Percentiles rank a stretch among this genome's conserved stretches.
Evolutionary conservation across 1,284 basidiomycete species (phyloP).

Genomic region (Thelephora terrestris): DNA sequence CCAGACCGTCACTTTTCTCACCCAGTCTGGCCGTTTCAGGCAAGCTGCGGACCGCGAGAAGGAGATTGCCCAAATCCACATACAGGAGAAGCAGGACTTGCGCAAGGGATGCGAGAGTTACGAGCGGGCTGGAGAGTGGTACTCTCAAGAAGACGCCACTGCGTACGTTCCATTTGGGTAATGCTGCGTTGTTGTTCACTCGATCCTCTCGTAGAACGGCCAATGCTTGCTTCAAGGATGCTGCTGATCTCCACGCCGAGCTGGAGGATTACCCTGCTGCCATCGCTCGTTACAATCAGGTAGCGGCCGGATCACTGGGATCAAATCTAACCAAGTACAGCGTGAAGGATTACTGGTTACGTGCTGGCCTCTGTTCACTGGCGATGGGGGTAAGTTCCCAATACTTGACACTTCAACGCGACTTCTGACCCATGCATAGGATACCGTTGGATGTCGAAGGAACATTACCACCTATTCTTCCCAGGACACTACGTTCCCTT

Average conservation of each 20-base stretch:
- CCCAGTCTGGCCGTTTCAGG: slow-evolving; percentile 82
- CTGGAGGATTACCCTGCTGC: slow-evolving; percentile 80
- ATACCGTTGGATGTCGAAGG: slow-evolving; percentile 74
- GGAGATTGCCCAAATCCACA: slow-evolving; percentile 89
- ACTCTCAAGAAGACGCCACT: slow-evolving; percentile 90
- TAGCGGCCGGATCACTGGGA: slow-evolving; percentile 78
- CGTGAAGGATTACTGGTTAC: slow-evolving; percentile 97
- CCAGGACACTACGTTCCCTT: slow-evolving; percentile 73
- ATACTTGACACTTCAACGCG: slow-evolving; percentile 4
- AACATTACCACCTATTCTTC: slow-evolving; percentile 68
- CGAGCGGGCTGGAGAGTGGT: slow-evolving; percentile 94
- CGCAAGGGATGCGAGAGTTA: slow-evolving; percentile 84
- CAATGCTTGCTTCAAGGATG: slow-evolving; percentile 92
- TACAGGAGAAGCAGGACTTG: slow-evolving; percentile 68
- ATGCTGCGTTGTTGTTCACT: slow-evolving; percentile 7
- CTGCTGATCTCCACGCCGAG: slow-evolving; percentile 90
- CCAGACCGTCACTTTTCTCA: slow-evolving; percentile 78
- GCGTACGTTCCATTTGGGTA: slow-evolving; percentile 55
- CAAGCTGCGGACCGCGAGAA: slow-evolving; percentile 98
- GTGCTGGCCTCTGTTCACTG: slow-evolving; percentile 80
- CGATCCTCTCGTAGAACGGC: slow-evolving; percentile 58
- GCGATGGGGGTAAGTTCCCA: slow-evolving; percentile 67
- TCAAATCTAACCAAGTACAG: slow-evolving; percentile 94
- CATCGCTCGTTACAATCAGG: slow-evolving; percentile 83
- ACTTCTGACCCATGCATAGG: slow-evolving; percentile 36